Conservation (phyloP, 805 yeast genomes). For the Schwanniomyces sp. region DNA sequence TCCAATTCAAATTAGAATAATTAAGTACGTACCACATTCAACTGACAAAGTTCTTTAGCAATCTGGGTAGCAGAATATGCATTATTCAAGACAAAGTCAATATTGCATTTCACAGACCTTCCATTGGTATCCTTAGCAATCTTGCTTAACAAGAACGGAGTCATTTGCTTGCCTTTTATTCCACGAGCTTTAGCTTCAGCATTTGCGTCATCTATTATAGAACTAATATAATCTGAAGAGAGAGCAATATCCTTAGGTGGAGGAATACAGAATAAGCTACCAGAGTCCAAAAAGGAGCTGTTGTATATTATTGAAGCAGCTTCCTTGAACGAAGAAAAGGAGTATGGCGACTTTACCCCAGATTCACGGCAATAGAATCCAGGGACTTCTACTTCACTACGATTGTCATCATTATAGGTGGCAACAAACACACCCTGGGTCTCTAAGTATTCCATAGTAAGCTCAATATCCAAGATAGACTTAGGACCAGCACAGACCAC, state of each 20-base stretch:
- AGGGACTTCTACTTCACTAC: conserved; percentile 49
- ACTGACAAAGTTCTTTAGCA: conserved; percentile 50
- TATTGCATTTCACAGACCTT: conserved; percentile 64
- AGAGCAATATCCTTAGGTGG: conserved; percentile 69
- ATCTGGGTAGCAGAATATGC: conserved; percentile 68
- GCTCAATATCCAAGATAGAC: conserved; percentile 74
- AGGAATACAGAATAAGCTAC: conserved; percentile 78
- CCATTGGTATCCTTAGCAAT: conserved; percentile 73
- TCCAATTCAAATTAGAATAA: not conserved
- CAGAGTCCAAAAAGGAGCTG: conserved; percentile 50
- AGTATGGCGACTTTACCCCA: conserved; percentile 69
- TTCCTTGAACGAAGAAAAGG: conserved; percentile 48
- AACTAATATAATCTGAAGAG: conserved; percentile 49
- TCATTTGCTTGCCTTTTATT: conserved; percentile 68
- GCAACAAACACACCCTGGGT: conserved; percentile 89
- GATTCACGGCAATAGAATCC: conserved; percentile 82
- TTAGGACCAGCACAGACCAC: conserved; percentile 96
- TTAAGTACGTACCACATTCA: conserved; percentile 22
- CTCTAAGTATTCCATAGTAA: conserved; percentile 83
- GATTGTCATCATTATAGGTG: conserved; percentile 50
- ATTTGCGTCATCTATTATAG: conserved; percentile 59
- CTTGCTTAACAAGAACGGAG: conserved; percentile 71
- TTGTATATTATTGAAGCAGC: conserved; percentile 64
- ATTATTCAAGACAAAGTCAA: conserved; percentile 75
- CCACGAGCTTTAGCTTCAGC: conserved; percentile 51